Evolutionary conservation across 2,329 filamentous ascomycete genomes (phyloP), one percentile per base, ranked within the genome.

Genomic region (Escovopsis weberi): DNA sequence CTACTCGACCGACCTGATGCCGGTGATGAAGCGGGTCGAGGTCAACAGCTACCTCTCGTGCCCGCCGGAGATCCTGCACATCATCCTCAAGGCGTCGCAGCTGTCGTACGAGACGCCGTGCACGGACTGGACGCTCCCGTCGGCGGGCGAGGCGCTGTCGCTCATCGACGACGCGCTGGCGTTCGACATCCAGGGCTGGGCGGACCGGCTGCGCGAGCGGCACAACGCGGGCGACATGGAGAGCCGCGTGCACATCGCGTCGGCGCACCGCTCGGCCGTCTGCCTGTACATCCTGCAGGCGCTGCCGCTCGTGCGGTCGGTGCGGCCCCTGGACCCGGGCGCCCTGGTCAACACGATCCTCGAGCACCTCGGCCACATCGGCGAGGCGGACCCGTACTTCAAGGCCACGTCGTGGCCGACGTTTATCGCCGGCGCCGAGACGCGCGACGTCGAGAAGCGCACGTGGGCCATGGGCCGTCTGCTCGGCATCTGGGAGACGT

Each of bases 331-430:
- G 26, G 64, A 67, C 37, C 63, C 63, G 19, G 53, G 64, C 38
- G 51, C 67, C 8, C 62, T 77, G 2, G 66, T 70, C 4, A 53
- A 61, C 23, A 70, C 73, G 32, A 70, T 74, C 33, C 57, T 75
- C 2, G 50, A 57, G n/a, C 67, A 75, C 45, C 59, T 77, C 23
- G 66, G 65, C 6, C 58, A 62, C 42, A 64, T 78, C 33, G 61
- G 60, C 26, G 62, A 65, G 18, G 55, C 61, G 3, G 70, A 74
- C 50, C 64, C 66, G 6, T 63, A 75, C 36, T 77, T 74, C 60
- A 77, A 75, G 52, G 74, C 69, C 7, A 74, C 72, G 3, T 69
- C 69, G n/a, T 78, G 73, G 73, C 72, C 74, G 1, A 62, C 72
- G 0, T 76, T 77, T 48, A 65, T 78, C 28, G 70, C 70, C 2